Percentiles rank a stretch among this genome's conserved stretches.
Evolutionary conservation across 192 early-diverging fungal genomes (phyloP).

Genomic region (Coemansia sp.): DNA sequence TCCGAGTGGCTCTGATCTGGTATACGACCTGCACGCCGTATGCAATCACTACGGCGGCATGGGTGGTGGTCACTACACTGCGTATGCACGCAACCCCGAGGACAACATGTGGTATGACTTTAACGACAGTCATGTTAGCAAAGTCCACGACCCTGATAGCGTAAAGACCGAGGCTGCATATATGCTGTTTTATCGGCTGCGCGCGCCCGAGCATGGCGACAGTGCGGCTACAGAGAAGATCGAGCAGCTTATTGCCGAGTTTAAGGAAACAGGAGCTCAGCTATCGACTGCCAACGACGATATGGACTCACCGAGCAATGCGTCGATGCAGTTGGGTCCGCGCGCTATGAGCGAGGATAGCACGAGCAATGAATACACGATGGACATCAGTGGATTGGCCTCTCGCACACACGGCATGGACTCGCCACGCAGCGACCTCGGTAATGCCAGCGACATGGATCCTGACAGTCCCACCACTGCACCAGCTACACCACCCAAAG

Average conservation of each 20-base stretch:
- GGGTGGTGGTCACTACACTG: conserved; percentile 85
- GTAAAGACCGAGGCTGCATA: conserved; percentile 47
- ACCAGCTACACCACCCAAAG: background rate
- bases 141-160: conserved; percentile 19
- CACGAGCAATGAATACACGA: background rate
- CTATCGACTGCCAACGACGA: conserved; percentile 2
- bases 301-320: background rate
- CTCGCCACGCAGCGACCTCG: conserved; percentile 20
- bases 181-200: conserved; percentile 52
- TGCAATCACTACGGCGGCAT: conserved; percentile 84
- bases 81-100: conserved; percentile 68
- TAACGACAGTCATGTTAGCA: conserved; percentile 69
- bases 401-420: background rate
- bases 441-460: conserved; percentile 30
- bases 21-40: conserved; percentile 75
- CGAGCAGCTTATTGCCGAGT: conserved; percentile 21
- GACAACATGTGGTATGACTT: conserved; percentile 78
- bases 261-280: conserved; percentile 10
- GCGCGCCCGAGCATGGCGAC: background rate
- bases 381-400: background rate
- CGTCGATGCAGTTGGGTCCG: conserved; percentile 17
- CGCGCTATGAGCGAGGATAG: conserved; percentile 13
- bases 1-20: conserved; percentile 27
- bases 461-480: conserved; percentile 2
- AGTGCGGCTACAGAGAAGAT: conserved; percentile 19